phyloP scores from a whole-genome alignment of 305 asterid species.

The Ajuga reptans region DNA sequence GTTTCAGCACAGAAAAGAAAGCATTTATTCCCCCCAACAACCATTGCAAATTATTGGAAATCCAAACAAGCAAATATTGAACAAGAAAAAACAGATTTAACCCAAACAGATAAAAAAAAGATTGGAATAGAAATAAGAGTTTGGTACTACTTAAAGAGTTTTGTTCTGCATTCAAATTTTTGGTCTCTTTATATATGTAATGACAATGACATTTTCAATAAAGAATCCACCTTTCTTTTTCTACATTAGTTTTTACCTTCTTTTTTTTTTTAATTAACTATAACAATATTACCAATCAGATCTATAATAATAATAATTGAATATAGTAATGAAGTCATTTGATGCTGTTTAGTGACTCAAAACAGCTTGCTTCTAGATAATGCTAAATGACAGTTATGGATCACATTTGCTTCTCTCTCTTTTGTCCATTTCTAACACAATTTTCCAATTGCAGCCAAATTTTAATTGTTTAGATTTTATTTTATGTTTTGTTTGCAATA shows the following conservation, averaged over 20 bases:
- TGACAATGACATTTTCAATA: not conserved
- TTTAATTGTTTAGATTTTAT: too few species aligned
- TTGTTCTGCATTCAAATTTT: constrained; percentile 14
- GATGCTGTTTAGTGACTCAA: not conserved
- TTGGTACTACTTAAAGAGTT: constrained; percentile 8
- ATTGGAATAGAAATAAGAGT: not conserved
- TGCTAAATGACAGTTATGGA: not conserved
- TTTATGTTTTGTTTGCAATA: too few species aligned
- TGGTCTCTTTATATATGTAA: not conserved
- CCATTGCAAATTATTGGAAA: constrained; percentile 21
- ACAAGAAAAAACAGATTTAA: not conserved
- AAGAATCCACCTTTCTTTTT: not conserved
- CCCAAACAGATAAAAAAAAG: not conserved
- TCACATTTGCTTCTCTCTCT: not conserved
- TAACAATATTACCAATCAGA: too few species aligned
- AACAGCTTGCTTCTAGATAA: not conserved
- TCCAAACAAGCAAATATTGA: not conserved
- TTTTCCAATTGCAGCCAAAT: too few species aligned
- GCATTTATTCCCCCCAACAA: constrained; percentile 60
- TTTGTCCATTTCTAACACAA: not conserved
- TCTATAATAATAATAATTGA: not conserved
- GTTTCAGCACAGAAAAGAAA: constrained; percentile 37
- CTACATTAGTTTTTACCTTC: too few species aligned
- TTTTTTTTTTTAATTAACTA: too few species aligned
- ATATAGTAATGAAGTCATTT: not conserved